Conservation (phyloP, 2,329 filamentous ascomycete genomes). For the Trichoderma breve region DNA sequence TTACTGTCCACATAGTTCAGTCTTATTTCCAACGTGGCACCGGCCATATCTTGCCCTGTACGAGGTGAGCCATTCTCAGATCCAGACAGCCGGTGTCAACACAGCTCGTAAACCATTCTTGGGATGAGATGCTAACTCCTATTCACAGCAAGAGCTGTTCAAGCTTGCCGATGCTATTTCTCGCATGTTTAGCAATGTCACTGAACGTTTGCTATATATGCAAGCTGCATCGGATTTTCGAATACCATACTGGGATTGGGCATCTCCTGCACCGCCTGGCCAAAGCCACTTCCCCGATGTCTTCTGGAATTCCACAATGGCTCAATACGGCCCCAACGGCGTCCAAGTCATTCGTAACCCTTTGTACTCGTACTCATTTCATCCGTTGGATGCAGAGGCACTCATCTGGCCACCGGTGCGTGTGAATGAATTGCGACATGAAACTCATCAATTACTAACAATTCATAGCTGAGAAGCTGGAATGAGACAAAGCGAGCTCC, state of each 20-base stretch:
- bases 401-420: slow-evolving; percentile 61
- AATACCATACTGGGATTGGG: slow-evolving; percentile 62
- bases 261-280: slow-evolving; percentile 46
- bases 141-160: slow-evolving; percentile 37
- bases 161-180: slow-evolving; percentile 44
- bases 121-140: slow-evolving; percentile 19
- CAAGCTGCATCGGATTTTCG: slow-evolving; percentile 51
- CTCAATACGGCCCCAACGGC: slow-evolving; percentile 56
- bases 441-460: not conserved
- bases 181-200: slow-evolving; percentile 45
- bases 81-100: too few species aligned
- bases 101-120: too few species aligned
- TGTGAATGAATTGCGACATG: not conserved
- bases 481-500: slow-evolving; percentile 59
- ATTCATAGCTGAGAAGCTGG: slow-evolving; percentile 55
- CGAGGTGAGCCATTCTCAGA: slow-evolving; percentile 41
- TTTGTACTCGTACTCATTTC: slow-evolving; percentile 59
- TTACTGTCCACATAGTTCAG: slow-evolving; percentile 75
- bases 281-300: slow-evolving; percentile 46
- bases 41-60: slow-evolving; percentile 69
- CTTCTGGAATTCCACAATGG: slow-evolving; percentile 49
- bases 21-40: slow-evolving; percentile 80
- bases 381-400: slow-evolving; percentile 56
- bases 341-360: slow-evolving; percentile 59
- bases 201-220: slow-evolving; percentile 49